Evolutionary conservation across 306 rosid species (phyloP), one percentile per base, ranked within the genome.

Genomic region (Vigna trinervia): DNA sequence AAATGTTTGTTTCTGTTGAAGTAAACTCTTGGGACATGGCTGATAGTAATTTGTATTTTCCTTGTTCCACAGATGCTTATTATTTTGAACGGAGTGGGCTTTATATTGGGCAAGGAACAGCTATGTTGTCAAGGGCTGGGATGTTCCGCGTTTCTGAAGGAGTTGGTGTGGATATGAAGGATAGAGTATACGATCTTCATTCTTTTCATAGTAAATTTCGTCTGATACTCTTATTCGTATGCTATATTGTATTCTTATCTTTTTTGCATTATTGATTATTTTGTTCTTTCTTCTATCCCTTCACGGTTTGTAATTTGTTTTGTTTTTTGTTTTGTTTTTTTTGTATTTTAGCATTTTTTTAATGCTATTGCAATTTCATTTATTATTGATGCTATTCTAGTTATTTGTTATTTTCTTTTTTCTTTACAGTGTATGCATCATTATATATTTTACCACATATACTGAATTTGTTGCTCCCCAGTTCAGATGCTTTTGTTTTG

Each of bases 121-220:
- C 98, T 19, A 85, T 85, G 91, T 51, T 92, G 91, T 90, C 96
- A 62, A 92, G 98, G 91, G 89, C 98, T 71, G 93, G 97, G 43
- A 85, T 92, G 77, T 92, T 95, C 56, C 89, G 97, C 43, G 90
- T 71, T 75, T 46, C 82, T 26, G 84, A 86, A 83, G 97, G 98
- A 83, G 74, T 95, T 82, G 93, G 96, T 28, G 95, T 95, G 87
- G 93, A 95, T 67, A 89, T 92, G 91, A 85, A 78, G 78, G 76
- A 88, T 26, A 87, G 96, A 90, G 92, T 95, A 77, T 92, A 84
- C 72, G 79, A 89, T 73, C 94, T 95, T 51, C 91, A 89, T 81
- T 95, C 98, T 36, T 90, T 92, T 84, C 85, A 83, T 78, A 89
- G 98, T 95, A 94, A 78, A 78, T 47, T 82, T 83, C 81, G 54